phyloP scores from a whole-genome alignment of 2,329 filamentous ascomycete genomes.

The Xylaria digitata region DNA sequence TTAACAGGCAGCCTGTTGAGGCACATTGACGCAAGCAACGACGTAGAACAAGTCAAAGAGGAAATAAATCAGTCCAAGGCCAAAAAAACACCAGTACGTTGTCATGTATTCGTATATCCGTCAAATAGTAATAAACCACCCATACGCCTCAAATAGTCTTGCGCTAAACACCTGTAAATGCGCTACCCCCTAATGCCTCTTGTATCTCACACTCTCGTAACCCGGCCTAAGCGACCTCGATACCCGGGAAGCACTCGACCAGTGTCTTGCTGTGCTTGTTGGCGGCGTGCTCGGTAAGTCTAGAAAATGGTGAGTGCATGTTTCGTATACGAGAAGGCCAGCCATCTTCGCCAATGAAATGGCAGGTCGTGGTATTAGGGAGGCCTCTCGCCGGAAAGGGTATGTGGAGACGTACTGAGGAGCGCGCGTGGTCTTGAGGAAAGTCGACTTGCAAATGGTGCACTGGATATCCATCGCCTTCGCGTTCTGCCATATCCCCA shows the following conservation, averaged over 20 bases:
- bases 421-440: slow-evolving; percentile 80
- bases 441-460: slow-evolving; percentile 79
- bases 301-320: slow-evolving; percentile 46
- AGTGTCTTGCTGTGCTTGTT: slow-evolving; percentile 83
- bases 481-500: slow-evolving; percentile 66
- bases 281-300: slow-evolving; percentile 75
- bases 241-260: slow-evolving; percentile 75
- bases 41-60: slow-evolving; percentile 7
- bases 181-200: slow-evolving; percentile 34
- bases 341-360: background rate
- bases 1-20: slow-evolving; percentile 49
- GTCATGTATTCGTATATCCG: slow-evolving; percentile 37
- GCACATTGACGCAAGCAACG: slow-evolving; percentile 50
- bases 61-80: slow-evolving; percentile 10
- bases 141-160: slow-evolving; percentile 33
- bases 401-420: slow-evolving; percentile 66
- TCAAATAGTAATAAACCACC: slow-evolving; percentile 29
- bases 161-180: slow-evolving; percentile 39
- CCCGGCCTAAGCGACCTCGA: slow-evolving; percentile 39
- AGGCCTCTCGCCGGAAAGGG: slow-evolving; percentile 6
- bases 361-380: background rate
- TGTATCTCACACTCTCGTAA: slow-evolving; percentile 21
- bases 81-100: background rate
- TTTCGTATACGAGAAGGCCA: slow-evolving; percentile 4
- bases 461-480: slow-evolving; percentile 82